Conservation (phyloP, 2,329 filamentous ascomycete species). For the Neocucurbitaria cava region DNA sequence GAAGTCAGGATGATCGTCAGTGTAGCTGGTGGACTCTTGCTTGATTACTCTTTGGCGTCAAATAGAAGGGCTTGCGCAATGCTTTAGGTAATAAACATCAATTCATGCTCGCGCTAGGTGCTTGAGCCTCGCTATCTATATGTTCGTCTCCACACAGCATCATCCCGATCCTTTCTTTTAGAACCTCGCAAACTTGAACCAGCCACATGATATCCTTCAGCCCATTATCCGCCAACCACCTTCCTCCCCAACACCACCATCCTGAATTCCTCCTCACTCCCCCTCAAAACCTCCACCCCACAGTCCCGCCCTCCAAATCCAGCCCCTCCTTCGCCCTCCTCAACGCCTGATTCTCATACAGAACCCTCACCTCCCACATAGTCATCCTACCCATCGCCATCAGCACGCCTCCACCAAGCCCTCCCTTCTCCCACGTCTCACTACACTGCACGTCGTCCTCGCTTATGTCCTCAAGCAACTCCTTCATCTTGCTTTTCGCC, state of each 20-base stretch:
- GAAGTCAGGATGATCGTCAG: neutral
- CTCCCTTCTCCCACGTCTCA: conserved; percentile 17
- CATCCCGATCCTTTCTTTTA: neutral
- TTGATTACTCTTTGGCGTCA: neutral
- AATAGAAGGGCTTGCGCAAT: conserved; percentile 17
- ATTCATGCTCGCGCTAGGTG: conserved; percentile 15
- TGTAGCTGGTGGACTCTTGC: neutral
- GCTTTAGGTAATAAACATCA: conserved; percentile 19
- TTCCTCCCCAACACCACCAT: too few species aligned
- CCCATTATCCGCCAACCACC: too few species aligned
- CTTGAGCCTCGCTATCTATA: conserved; percentile 6
- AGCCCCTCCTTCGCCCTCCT: conserved; percentile 16
- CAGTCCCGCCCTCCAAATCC: neutral
- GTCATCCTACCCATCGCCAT: conserved; percentile 17
- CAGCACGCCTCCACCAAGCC: conserved; percentile 16
- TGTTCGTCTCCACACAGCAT: neutral
- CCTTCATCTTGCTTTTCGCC: conserved; percentile 19
- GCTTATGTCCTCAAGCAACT: conserved; percentile 11
- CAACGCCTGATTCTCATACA: conserved; percentile 26
- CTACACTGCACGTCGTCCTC: conserved; percentile 7
- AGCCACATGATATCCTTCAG: neutral
- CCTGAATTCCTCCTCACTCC: neutral
- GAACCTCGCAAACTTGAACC: neutral
- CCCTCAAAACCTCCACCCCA: conserved; percentile 1
- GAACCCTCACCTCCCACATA: conserved; percentile 28